Base-by-base conservation (phyloP, 176 grass and related monocot species). In the Bolboschoenus planiculmis region DNA sequence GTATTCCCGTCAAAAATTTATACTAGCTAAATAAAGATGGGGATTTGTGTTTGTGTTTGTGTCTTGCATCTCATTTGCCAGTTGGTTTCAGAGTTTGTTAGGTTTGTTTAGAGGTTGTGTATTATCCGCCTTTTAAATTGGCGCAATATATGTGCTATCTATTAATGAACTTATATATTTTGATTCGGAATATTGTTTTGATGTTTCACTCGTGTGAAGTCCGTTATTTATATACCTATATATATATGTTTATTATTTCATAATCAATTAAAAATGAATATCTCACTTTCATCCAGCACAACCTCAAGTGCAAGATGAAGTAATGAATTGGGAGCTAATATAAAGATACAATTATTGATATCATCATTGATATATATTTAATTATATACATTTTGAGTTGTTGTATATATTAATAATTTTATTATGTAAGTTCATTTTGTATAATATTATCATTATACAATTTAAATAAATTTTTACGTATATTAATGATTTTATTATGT, bases 1-100 rank as follows among this genome's bases (percentile, higher is more conserved):
- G 31, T 79, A 50, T 65, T n/a, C 84, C 20, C 15, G 39, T 53
- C 29, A 54, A 51, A 34, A 63, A 48, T 15, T 50, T 55, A 33
- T 48, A 42, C 62, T 78, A 37, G 51, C 78, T 82, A 59, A 90
- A 95, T 92, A 95, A 95, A 88, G 65, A 90, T 50, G 84, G 53
- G 61, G n/a, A 7, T 23, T 80, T 59, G 27, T 57, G 72, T 72
- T 30, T 86, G 48, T 81, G 53, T 31, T 31, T 56, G 30, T 80
- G 75, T n/a, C 56, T 29, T 64, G 55, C 24, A 8, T 81, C 23
- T 35, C 21, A 10, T 75, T 51, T 75, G 14, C 5, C 43, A 76
- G 44, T 76, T 76, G 26, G 44, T 53, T 74, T 5, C 10, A 72
- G 21, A 46, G 18, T 73, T 73, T 46, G 11, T 46, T 50, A 11